phyloP scores from a whole-genome alignment of 371 early-diverging fungal genomes.

The Mucor saturninus region DNA sequence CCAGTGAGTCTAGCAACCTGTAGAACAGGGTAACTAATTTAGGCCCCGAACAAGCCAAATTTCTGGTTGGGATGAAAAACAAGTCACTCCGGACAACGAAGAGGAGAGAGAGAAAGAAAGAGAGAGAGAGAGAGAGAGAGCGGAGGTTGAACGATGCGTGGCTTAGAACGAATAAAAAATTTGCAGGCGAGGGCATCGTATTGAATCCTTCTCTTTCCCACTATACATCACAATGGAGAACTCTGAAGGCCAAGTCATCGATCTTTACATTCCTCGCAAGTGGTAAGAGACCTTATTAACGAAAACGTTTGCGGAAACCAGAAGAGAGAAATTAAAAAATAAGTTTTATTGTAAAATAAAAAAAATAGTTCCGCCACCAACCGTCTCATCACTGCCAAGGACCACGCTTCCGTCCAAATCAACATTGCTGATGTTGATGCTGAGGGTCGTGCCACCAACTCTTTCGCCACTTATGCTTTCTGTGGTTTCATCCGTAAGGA shows the following conservation, averaged over 20 bases:
- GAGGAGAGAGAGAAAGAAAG: no score
- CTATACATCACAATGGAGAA: slow-evolving; percentile 60
- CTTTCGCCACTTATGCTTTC: slow-evolving; percentile 89
- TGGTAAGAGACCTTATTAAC: slow-evolving; percentile 60
- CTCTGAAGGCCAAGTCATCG: slow-evolving; percentile 79
- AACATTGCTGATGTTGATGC: slow-evolving; percentile 96
- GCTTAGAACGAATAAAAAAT: slow-evolving; percentile 33
- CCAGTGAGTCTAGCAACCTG: no score
- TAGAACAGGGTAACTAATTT: no score
- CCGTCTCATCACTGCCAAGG: slow-evolving; percentile 72
- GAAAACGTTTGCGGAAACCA: background rate
- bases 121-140: no score
- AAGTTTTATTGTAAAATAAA: no score
- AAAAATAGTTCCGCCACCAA: slow-evolving; percentile 54
- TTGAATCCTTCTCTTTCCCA: slow-evolving; percentile 32
- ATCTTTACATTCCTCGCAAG: slow-evolving; percentile 96
- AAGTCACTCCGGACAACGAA: no score
- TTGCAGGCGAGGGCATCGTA: slow-evolving; percentile 13
- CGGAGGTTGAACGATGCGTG: background rate
- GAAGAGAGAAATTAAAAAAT: background rate
- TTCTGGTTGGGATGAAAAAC: no score
- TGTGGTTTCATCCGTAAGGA: slow-evolving; percentile 91
- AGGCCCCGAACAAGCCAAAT: no score
- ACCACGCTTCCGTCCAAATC: slow-evolving; percentile 98
- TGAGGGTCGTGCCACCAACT: slow-evolving; percentile 79